Conservation (phyloP, 202 grass and related monocot genomes). For the Schoenoplectus tabernaemontani region DNA sequence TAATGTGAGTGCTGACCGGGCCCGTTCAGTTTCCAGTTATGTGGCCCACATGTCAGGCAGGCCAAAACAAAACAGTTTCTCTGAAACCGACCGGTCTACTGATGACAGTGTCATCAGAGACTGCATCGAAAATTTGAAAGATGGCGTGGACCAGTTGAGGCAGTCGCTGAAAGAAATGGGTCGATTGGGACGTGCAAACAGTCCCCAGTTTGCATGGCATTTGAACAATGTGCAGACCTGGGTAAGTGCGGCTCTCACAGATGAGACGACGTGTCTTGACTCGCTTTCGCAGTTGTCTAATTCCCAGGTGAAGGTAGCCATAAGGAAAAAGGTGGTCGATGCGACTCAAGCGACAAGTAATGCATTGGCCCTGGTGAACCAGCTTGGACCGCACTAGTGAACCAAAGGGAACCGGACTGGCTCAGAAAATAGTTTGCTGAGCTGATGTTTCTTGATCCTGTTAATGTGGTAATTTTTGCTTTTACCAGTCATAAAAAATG, state of each 20-base stretch:
- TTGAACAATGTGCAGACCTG: slow-evolving; percentile 79
- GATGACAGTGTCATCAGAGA: slow-evolving; percentile 40
- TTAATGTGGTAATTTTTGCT: background rate
- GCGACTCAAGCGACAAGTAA: slow-evolving; percentile 49
- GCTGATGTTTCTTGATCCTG: background rate
- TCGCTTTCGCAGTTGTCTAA: slow-evolving; percentile 30
- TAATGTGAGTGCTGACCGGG: slow-evolving; percentile 37
- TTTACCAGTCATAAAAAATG: slow-evolving; percentile 1
- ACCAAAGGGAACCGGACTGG: background rate
- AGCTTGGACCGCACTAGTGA: slow-evolving; percentile 20
- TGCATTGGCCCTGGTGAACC: slow-evolving; percentile 68
- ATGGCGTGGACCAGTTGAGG: slow-evolving; percentile 47
- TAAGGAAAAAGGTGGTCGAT: slow-evolving; percentile 31
- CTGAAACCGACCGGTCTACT: background rate
- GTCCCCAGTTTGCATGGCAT: slow-evolving; percentile 40
- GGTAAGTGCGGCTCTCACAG: slow-evolving; percentile 72
- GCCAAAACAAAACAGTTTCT: background rate
- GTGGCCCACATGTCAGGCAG: slow-evolving; percentile 1
- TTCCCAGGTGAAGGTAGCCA: background rate
- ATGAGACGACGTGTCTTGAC: slow-evolving; percentile 71
- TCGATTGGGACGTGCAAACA: slow-evolving; percentile 41
- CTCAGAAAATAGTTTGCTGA: background rate
- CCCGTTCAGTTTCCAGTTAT: slow-evolving; percentile 44
- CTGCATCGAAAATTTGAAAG: slow-evolving; percentile 45
- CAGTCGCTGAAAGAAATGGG: slow-evolving; percentile 48